Base-by-base conservation (phyloP, 192 early-diverging fungal genomes). In the Podila minutissima region DNA sequence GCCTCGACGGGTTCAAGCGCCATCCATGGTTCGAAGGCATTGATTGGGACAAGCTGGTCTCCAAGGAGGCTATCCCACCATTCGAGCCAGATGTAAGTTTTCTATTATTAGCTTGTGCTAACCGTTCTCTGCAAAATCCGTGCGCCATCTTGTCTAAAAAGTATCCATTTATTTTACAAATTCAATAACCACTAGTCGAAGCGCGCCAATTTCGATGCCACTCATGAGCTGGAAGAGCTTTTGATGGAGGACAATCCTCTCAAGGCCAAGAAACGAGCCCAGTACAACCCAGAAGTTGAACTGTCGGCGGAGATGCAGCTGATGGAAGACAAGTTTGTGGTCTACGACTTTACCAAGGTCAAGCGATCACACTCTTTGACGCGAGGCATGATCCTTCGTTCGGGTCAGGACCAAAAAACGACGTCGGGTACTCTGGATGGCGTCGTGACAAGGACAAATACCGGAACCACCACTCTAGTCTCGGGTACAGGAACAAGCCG, bases 191-290 rank as follows among this genome's bases (percentile, higher is more conserved):
- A 15, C 13, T 41, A 95, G 94, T 86, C 88, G 61, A 95, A 97
- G 75, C 84, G 90, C 24, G 91, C 94, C 58, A 99, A 99, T 75
- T 98, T 98, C 83, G 97, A 99, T 87, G 95, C 95, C 10, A 95
- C 96, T 29, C 92, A 98, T 74, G 97, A 99, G 58, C 83, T 99
- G 26, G 97, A 99, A 69, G 98, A 99, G 72, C 89, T 98, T 33
- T 83, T 99, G 49, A 86, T 99, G n/a, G 97, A 99, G 74, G 97
- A 98, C 37, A 96, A 97, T 62, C 97, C 96, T 1, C 88, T 99
- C 22, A 92, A 94, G 35, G 92, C 90, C 28, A 93, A 90, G 72
- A 92, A 91, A 53, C 88, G 87, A 29, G 84, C 74, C 10, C 83
- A 85, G 48, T 83, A 69, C 4, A 81, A 74, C 24, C 76, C 74